phyloP scores from a whole-genome alignment of 306 rosid species.

The Quercus wislizeni region DNA sequence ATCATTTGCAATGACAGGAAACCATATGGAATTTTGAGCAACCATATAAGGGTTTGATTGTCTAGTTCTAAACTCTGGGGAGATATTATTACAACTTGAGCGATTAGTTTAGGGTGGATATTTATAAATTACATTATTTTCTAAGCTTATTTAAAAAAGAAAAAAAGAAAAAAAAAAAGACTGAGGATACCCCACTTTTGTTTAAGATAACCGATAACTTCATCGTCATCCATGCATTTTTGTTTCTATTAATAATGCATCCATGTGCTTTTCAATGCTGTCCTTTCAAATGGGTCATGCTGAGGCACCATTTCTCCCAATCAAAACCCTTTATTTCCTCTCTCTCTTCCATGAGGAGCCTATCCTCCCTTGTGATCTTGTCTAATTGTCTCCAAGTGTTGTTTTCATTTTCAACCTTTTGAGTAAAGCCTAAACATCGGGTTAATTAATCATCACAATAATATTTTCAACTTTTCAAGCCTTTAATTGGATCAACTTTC shows the following conservation, averaged over 20 bases:
- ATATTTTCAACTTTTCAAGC: background rate
- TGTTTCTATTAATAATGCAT: constrained; percentile 18
- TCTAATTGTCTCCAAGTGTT: background rate
- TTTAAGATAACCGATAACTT: background rate
- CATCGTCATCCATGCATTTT: background rate
- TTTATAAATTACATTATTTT: no score
- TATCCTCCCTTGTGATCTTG: background rate
- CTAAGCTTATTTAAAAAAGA: background rate
- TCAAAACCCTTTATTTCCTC: background rate
- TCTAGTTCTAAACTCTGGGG: no score
- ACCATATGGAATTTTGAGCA: no score
- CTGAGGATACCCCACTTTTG: constrained; percentile 11
- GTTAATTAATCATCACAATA: background rate
- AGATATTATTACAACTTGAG: no score
- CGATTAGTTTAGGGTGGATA: no score
- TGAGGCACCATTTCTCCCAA: background rate
- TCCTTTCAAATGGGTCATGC: constrained; percentile 22
- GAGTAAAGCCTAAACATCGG: background rate
- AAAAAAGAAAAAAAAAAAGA: background rate
- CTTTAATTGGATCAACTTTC: no score
- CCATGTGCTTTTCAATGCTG: constrained; percentile 25
- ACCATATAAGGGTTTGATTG: no score
- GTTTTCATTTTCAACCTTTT: background rate
- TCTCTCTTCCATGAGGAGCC: background rate
- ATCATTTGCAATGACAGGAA: no score